These are phyloP conservation scores for Teratosphaeria gauchensis DNA, from an alignment of 2,329 filamentous ascomycete species.

Conservation along the genomic window DNA sequence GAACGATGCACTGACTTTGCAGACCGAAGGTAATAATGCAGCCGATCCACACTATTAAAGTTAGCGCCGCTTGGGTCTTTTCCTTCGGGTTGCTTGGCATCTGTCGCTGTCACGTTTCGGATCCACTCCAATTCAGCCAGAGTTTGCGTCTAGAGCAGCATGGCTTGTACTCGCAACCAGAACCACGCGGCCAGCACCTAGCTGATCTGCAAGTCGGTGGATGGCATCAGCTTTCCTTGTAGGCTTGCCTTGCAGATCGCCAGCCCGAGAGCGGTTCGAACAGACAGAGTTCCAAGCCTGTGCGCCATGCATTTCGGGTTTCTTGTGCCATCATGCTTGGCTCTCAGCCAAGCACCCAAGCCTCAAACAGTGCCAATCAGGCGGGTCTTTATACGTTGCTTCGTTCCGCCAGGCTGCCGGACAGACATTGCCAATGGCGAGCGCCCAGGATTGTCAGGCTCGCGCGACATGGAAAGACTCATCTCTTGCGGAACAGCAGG, in stretches of 20 bases:
- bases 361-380: background rate
- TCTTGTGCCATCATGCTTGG: background rate
- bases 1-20: background rate
- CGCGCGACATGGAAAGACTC: background rate
- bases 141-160: background rate
- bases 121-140: background rate
- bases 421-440: background rate
- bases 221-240: background rate
- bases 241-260: background rate
- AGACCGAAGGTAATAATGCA: background rate
- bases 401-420: background rate
- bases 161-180: background rate
- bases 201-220: background rate
- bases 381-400: background rate
- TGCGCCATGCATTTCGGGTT: background rate
- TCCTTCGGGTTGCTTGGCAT: background rate
- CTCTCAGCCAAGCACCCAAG: background rate
- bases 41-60: background rate
- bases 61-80: background rate
- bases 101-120: background rate
- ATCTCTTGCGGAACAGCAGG: background rate
- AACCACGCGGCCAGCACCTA: background rate
- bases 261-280: background rate
- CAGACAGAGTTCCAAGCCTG: background rate
- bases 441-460: background rate